phyloP scores from a whole-genome alignment of 2,329 filamentous ascomycete species.

The Botryotinia narcissicola region DNA sequence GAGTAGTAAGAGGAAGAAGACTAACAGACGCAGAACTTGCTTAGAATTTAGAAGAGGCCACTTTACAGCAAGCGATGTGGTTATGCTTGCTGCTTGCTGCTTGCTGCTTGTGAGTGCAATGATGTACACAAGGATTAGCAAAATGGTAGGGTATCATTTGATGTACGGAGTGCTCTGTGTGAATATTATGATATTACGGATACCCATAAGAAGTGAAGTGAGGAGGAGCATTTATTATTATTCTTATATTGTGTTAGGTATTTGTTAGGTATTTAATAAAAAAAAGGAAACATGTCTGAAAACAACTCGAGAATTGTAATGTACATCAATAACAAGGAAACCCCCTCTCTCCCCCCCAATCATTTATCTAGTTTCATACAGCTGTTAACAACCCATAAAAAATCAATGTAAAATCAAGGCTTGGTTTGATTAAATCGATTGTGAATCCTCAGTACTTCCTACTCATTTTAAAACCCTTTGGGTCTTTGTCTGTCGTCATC shows the following conservation, averaged over 20 bases:
- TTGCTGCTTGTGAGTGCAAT: background rate
- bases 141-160: background rate
- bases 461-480: background rate
- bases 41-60: background rate
- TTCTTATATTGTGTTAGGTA: background rate
- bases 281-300: slow-evolving; percentile 3
- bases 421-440: background rate
- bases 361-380: background rate
- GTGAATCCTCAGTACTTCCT: background rate
- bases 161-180: background rate
- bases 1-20: background rate
- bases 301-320: background rate
- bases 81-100: background rate
- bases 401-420: slow-evolving; percentile 2
- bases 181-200: background rate
- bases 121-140: slow-evolving; percentile 5
- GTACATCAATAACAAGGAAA: slow-evolving; percentile 8
- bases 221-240: background rate
- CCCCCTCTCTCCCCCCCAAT: background rate
- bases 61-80: background rate
- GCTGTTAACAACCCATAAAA: background rate
- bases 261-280: background rate
- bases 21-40: background rate
- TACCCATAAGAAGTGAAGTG: background rate
- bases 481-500: slow-evolving; percentile 18